Evolutionary conservation across 306 rosid species (phyloP).

Genomic region (Potentilla sterilis): DNA sequence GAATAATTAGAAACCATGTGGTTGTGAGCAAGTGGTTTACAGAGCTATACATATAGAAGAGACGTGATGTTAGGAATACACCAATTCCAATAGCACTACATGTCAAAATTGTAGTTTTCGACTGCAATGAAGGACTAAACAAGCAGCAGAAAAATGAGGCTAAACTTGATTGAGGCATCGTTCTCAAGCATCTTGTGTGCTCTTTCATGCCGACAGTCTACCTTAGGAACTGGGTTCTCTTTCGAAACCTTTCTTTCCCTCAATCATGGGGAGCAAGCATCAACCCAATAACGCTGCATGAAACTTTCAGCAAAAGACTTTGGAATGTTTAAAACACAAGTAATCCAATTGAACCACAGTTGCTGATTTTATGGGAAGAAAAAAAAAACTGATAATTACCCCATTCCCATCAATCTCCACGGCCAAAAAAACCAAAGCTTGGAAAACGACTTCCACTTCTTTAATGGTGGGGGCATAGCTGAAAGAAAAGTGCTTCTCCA

Average conservation of each 20-base stretch:
- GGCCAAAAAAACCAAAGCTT: conserved; percentile 24
- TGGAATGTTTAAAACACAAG: conserved; percentile 55
- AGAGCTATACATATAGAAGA: background rate
- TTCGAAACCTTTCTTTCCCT: conserved; percentile 31
- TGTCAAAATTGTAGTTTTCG: background rate
- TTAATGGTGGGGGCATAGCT: conserved; percentile 45
- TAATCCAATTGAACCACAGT: conserved; percentile 30
- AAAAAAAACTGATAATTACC: conserved; percentile 12
- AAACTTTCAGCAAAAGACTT: conserved; percentile 23
- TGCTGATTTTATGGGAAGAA: conserved; percentile 38
- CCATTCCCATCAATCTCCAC: conserved; percentile 19
- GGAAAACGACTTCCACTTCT: conserved; percentile 54
- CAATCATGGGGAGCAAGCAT: conserved; percentile 40
- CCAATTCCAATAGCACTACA: background rate
- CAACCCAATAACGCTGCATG: conserved; percentile 31
- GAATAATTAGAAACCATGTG: background rate
- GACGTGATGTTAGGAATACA: background rate
- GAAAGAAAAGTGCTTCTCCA: conserved; percentile 57
- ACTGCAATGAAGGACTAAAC: background rate
- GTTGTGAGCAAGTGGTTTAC: conserved; percentile 2
- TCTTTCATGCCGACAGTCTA: conserved; percentile 49
- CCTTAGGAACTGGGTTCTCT: conserved; percentile 26
- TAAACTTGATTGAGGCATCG: background rate
- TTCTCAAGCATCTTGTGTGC: conserved; percentile 38
- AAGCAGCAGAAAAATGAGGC: background rate